Percentiles rank a stretch among this genome's conserved stretches.
These are phyloP conservation scores for Luffa aegyptiaca DNA, from an alignment of 306 rosid genomes.

Conservation along the genomic window DNA sequence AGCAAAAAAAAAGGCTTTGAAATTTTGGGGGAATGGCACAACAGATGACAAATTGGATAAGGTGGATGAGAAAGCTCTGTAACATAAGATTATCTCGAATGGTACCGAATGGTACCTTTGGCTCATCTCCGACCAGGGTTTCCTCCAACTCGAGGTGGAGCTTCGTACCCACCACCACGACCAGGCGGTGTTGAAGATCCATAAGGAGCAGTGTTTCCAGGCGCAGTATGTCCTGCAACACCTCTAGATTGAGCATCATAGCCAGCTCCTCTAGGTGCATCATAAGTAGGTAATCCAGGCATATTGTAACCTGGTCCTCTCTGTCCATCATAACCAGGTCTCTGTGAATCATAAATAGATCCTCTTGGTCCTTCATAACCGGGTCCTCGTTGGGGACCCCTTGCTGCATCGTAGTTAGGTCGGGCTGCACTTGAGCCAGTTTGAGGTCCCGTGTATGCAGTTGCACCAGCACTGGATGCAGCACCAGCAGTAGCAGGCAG, in stretches of 20 bases:
- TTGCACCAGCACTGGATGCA: constrained; percentile 11
- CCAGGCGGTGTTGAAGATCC: constrained; percentile 61
- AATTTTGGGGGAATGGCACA: neutral
- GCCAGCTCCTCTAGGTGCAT: constrained; percentile 44
- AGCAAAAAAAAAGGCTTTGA: neutral
- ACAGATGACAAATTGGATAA: neutral
- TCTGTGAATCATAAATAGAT: constrained; percentile 44
- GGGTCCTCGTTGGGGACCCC: constrained; percentile 17
- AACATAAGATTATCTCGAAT: neutral
- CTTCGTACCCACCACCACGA: constrained; percentile 57
- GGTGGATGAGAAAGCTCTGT: neutral
- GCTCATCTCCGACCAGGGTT: constrained; percentile 61
- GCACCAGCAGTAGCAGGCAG: constrained; percentile 22
- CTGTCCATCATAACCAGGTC: constrained; percentile 40
- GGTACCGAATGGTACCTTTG: neutral
- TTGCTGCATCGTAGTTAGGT: constrained; percentile 7
- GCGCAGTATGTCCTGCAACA: constrained; percentile 39
- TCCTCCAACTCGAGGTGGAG: constrained; percentile 46
- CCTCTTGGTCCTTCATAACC: constrained; percentile 37
- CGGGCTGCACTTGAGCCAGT: constrained; percentile 30
- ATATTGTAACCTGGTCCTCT: constrained; percentile 27
- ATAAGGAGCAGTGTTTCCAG: constrained; percentile 36
- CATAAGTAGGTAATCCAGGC: constrained; percentile 16
- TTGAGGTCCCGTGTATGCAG: constrained; percentile 44
- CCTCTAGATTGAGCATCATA: constrained; percentile 63